Evolutionary conservation across 495 filamentous ascomycete species (phyloP).

Genomic region (Hyaloscypha hepaticicola): DNA sequence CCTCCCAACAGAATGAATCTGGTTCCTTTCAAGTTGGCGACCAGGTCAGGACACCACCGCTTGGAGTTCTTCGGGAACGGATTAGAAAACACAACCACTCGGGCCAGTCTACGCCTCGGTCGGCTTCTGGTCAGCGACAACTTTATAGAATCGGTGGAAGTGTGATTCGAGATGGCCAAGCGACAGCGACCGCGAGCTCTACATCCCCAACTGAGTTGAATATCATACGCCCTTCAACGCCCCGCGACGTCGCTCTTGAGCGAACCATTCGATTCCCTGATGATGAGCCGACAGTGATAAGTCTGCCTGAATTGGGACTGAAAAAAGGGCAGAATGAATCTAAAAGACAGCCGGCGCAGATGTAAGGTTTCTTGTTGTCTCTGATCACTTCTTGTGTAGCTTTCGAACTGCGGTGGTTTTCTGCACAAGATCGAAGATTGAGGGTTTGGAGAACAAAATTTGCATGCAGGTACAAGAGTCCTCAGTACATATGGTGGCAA

Average conservation of each 20-base stretch:
- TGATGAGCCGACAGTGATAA: constrained; percentile 25
- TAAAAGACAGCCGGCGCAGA: neutral
- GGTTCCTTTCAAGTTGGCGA: constrained; percentile 24
- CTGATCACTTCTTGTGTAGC: too few species aligned
- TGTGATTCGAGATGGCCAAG: constrained; percentile 35
- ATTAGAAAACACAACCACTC: constrained; percentile 11
- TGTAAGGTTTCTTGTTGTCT: neutral
- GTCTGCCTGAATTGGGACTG: neutral
- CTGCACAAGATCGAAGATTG: neutral
- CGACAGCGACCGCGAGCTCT: neutral
- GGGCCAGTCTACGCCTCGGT: constrained; percentile 9
- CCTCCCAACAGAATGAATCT: constrained; percentile 34
- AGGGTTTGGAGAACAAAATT: neutral
- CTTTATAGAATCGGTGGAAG: constrained; percentile 54
- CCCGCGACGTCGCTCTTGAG: constrained; percentile 20
- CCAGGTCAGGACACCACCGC: neutral
- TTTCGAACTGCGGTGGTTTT: too few species aligned
- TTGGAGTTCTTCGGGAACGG: constrained; percentile 22
- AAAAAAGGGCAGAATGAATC: neutral
- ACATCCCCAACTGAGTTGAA: neutral
- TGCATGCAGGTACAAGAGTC: constrained; percentile 4
- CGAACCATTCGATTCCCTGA: constrained; percentile 48
- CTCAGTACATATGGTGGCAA: neutral
- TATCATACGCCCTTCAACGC: neutral
- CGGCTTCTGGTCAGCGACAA: constrained; percentile 28